Conservation (phyloP, 108 stramenopile species). For the Pseudonitzschia delicatissima region DNA sequence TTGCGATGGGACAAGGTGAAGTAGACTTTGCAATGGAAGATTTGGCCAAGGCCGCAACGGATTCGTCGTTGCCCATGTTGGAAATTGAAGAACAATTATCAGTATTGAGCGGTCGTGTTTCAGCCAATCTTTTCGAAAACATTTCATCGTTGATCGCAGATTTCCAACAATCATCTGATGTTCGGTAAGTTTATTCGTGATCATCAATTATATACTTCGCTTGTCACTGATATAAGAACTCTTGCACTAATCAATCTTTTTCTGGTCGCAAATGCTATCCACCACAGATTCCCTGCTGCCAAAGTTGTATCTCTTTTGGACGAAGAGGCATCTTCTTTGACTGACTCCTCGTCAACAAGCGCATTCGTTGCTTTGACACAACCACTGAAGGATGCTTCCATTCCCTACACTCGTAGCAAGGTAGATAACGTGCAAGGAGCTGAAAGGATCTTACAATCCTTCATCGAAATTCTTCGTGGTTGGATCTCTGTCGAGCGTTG, state of each 20-base stretch:
- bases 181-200: slow-evolving; percentile 1
- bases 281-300: slow-evolving; percentile 74
- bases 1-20: slow-evolving; percentile 46
- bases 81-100: slow-evolving; percentile 95
- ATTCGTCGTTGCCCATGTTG: slow-evolving; percentile 78
- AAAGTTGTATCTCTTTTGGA: slow-evolving; percentile 57
- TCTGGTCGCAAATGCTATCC: neutral
- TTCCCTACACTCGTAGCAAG: slow-evolving; percentile 73
- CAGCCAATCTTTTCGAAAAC: slow-evolving; percentile 53
- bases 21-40: slow-evolving; percentile 58
- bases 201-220: neutral
- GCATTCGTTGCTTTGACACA: slow-evolving; percentile 67
- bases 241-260: slow-evolving; percentile 2
- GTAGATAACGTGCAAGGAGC: slow-evolving; percentile 66
- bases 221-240: neutral
- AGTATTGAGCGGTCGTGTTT: slow-evolving; percentile 89
- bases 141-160: slow-evolving; percentile 58
- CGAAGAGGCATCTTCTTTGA: slow-evolving; percentile 36
- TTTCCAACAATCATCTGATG: slow-evolving; percentile 33
- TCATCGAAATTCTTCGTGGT: slow-evolving; percentile 68
- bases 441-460: slow-evolving; percentile 64
- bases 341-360: slow-evolving; percentile 55
- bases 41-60: slow-evolving; percentile 64
- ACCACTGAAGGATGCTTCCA: slow-evolving; percentile 58
- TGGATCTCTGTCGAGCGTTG: slow-evolving; percentile 86